These are phyloP conservation scores for Grosmannia clavigera DNA, from an alignment of 2,329 filamentous ascomycete genomes.

Conservation along the genomic window DNA sequence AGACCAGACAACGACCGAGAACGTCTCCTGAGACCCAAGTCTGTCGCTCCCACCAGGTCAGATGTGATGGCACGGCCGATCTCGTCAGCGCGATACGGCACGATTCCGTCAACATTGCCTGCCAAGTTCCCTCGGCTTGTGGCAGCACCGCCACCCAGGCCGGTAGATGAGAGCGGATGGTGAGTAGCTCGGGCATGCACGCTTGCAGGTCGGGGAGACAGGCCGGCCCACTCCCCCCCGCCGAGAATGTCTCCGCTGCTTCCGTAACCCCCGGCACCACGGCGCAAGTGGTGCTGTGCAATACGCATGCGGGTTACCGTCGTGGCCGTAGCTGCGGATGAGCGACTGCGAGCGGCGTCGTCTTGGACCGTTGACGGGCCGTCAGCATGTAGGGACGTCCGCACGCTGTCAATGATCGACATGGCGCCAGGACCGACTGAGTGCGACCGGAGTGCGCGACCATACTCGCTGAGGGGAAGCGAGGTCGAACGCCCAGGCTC, in stretches of 20 bases:
- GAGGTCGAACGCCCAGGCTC: conserved; percentile 45
- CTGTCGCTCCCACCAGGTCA: conserved; percentile 23
- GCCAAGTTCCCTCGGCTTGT: not conserved
- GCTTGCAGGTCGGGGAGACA: conserved; percentile 51
- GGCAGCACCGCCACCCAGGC: not conserved
- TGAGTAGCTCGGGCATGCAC: conserved; percentile 39
- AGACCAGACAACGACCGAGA: conserved; percentile 49
- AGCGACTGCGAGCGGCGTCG: conserved; percentile 14
- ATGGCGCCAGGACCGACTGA: conserved; percentile 45
- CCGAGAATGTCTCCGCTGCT: conserved; percentile 17
- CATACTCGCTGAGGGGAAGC: conserved; percentile 47
- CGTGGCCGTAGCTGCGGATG: conserved; percentile 20
- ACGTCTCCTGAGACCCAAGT: conserved; percentile 34
- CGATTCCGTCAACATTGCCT: not conserved
- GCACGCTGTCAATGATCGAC: conserved; percentile 37
- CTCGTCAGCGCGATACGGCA: conserved; percentile 31
- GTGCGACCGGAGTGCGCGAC: conserved; percentile 48
- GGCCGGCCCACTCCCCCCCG: conserved; percentile 33
- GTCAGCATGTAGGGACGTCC: conserved; percentile 40
- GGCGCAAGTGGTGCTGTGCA: conserved; percentile 18
- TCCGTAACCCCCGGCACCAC: conserved; percentile 15
- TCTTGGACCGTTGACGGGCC: conserved; percentile 14
- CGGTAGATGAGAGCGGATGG: conserved; percentile 15
- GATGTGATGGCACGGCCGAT: conserved; percentile 53
- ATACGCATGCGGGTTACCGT: conserved; percentile 27